Conservation (phyloP, 2,329 filamentous ascomycete genomes). For the Thelonectria blattea region DNA sequence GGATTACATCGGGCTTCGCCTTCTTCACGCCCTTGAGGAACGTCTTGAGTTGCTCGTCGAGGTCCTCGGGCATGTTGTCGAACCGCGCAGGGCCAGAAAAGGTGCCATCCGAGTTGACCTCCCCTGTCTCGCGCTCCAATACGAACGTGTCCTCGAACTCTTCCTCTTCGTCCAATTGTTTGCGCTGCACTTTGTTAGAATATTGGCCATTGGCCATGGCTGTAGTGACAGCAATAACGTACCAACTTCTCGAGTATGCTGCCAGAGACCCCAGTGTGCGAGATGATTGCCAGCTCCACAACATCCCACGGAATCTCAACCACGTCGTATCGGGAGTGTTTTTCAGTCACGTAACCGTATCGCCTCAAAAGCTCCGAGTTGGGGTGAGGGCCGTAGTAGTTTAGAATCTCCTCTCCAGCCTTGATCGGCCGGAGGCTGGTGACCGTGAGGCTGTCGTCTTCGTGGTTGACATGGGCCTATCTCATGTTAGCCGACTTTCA, state of each 20-base stretch:
- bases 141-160: constrained; percentile 79
- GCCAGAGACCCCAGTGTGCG: constrained; percentile 46
- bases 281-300: constrained; percentile 55
- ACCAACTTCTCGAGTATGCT: constrained; percentile 51
- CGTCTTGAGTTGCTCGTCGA: constrained; percentile 57
- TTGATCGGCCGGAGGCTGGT: constrained; percentile 71
- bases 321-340: constrained; percentile 81
- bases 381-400: constrained; percentile 87
- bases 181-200: constrained; percentile 43
- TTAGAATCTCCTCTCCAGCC: constrained; percentile 79
- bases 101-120: constrained; percentile 57
- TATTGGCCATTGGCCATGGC: too few relatives aligned
- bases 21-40: constrained; percentile 58
- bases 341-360: constrained; percentile 85
- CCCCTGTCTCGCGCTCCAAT: constrained; percentile 61
- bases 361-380: constrained; percentile 82
- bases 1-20: constrained; percentile 47
- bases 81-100: constrained; percentile 47
- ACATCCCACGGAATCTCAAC: constrained; percentile 74
- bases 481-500: constrained; percentile 15
- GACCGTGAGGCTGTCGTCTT: constrained; percentile 67
- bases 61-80: constrained; percentile 54
- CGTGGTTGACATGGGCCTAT: constrained; percentile 61
- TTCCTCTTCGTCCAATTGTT: constrained; percentile 65
- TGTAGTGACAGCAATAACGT: constrained; percentile 27